Evolutionary conservation across 768 basidiomycete species (phyloP).

Genomic region (Clavulina sp.): DNA sequence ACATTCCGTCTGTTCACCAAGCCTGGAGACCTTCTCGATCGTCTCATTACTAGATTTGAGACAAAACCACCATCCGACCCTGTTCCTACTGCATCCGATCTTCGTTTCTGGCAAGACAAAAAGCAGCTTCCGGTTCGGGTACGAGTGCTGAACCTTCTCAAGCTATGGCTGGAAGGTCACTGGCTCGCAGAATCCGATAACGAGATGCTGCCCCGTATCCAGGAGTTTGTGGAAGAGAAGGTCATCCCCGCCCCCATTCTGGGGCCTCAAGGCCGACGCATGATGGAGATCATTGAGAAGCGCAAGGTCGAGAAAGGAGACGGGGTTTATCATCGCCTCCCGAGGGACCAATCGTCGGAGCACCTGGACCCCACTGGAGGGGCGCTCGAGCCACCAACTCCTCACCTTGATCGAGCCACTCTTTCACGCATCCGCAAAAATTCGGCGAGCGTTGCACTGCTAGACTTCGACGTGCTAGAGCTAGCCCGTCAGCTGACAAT

Average conservation of each 20-base stretch:
- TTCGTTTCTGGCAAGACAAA: constrained; percentile 62
- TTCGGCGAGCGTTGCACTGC: constrained; percentile 42
- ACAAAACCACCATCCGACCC: constrained; percentile 33
- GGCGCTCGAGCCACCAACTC: constrained; percentile 50
- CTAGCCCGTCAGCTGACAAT: constrained; percentile 85
- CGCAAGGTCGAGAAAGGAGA: constrained; percentile 1
- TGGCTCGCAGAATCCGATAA: constrained; percentile 71
- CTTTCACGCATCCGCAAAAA: constrained; percentile 48
- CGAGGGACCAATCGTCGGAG: background rate
- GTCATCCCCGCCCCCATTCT: background rate
- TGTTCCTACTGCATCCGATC: constrained; percentile 37
- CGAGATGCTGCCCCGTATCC: constrained; percentile 26
- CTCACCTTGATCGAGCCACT: constrained; percentile 60
- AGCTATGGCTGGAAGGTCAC: constrained; percentile 81
- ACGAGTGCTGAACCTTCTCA: constrained; percentile 83
- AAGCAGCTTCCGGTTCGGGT: constrained; percentile 84
- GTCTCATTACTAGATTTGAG: constrained; percentile 70
- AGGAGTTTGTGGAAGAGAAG: constrained; percentile 4
- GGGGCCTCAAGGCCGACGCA: background rate
- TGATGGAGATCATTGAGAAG: background rate
- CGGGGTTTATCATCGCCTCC: background rate
- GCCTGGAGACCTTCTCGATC: constrained; percentile 55
- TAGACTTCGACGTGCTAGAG: constrained; percentile 89
- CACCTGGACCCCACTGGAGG: background rate
- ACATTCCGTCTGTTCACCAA: constrained; percentile 87